Evolutionary conservation across 192 early-diverging fungal species (phyloP), one percentile per base, ranked within the genome.

Genomic region (Backusella parvicylindrica): DNA sequence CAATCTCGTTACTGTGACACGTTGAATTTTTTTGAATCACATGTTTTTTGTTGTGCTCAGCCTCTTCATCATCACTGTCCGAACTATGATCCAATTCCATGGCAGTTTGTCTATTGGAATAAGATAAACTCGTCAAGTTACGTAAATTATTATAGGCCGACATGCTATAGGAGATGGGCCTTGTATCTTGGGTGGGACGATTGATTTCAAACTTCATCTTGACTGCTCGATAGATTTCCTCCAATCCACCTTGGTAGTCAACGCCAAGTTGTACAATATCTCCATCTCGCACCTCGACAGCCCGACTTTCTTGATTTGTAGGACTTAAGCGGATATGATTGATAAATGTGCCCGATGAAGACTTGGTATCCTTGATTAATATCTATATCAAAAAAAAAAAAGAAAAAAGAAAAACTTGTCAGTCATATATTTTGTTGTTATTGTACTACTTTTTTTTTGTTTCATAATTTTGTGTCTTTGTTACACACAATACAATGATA

Each of bases 281-380:
- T 11, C 93, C 93, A 79, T 92, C 89, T 63, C 90, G 86, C 66
- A 96, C 63, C 36, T 90, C 87, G 40, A 90, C 87, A 33, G 93
- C 89, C 40, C 84, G 70, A 71, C 91, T 92, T 80, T 95, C 93
- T 63, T 91, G 89, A 1, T 89, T 88, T 12, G 92, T 87, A 7
- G 93, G 91, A 79, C 89, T 90, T 36, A 96, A 78, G 13, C 95
- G 82, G 82, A 94, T 90, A 81, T 95, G 89, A 85, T 96, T 96
- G 23, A 96, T 82, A 74, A 95, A 96, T 18, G 95, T 96, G 12
- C 95, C 95, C 28, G 93, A 95, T 12, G 94, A 95, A 36, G 89
- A 91, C 65, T 92, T 93, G 63, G 91, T 91, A 81, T 96, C 95
- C 75, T 89, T 91, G 70, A 95, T 88, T 75, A 84, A 97, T 26